phyloP scores from a whole-genome alignment of 805 yeast species.

The Isabelozyma rhagii region DNA sequence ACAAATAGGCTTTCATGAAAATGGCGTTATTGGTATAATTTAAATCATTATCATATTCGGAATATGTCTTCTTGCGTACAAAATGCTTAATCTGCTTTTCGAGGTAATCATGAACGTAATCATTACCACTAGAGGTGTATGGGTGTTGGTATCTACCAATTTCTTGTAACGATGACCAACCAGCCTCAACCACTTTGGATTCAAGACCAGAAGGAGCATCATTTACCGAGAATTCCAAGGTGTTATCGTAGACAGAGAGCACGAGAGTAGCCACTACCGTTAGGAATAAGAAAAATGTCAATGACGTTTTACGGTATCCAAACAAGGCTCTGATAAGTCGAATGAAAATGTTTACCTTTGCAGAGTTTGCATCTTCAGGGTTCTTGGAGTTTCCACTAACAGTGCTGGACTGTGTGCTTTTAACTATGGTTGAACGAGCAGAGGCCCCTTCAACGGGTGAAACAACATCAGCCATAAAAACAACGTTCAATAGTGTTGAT shows the following conservation, averaged over 20 bases:
- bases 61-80: slow-evolving; percentile 23
- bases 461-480: background rate
- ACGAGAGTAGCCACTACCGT: slow-evolving; percentile 43
- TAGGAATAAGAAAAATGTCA: slow-evolving; percentile 52
- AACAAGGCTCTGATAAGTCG: slow-evolving; percentile 45
- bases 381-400: background rate
- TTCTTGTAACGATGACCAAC: slow-evolving; percentile 71
- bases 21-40: slow-evolving; percentile 45
- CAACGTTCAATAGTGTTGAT: background rate
- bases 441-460: background rate
- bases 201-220: slow-evolving; percentile 42
- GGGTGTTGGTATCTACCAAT: slow-evolving; percentile 73
- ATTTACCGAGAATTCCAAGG: slow-evolving; percentile 32
- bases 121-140: slow-evolving; percentile 74
- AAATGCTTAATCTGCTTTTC: slow-evolving; percentile 38
- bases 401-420: background rate
- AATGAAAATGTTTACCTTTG: slow-evolving; percentile 19
- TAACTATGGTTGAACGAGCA: slow-evolving; percentile 6
- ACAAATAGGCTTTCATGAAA: slow-evolving; percentile 47
- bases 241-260: slow-evolving; percentile 37
- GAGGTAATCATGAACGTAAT: slow-evolving; percentile 69
- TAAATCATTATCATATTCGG: slow-evolving; percentile 39
- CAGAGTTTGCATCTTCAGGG: background rate
- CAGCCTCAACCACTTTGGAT: slow-evolving; percentile 33
- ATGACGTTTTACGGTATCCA: slow-evolving; percentile 71